Base-by-base conservation (phyloP, 2,329 filamentous ascomycete species). In the Pseudocercospora pini-densiflorae region DNA sequence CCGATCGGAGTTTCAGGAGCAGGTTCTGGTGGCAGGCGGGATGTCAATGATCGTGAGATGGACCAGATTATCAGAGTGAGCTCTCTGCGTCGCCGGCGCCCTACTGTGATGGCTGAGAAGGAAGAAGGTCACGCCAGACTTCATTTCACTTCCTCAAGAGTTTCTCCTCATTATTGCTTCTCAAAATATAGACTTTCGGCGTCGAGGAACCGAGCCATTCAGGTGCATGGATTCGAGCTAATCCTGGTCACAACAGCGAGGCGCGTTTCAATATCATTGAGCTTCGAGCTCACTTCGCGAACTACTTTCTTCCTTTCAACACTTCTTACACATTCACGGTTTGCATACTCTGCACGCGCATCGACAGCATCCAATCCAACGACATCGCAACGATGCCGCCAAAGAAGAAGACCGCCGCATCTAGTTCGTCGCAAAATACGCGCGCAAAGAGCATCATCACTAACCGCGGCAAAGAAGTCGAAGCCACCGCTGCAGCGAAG, bases 401-500 rank as follows among this genome's bases (percentile, higher is more conserved):
- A 4, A 73, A 71, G 65, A 70, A 69, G 63, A 69, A 69, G 61
- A 53, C 54, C 45, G 45, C 60, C 21, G 55, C 43, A 10, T 33
- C 60, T 29, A 49, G 59, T 16, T 31, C 61, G 21, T 16, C 53
- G 49, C 23, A 19, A 23, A 60, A 54, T 19, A 36, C 27, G n/a
- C 59, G 63, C 23, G 57, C 70, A 12, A 45, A 67, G 2, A 67
- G 70, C 7, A 61, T 74, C 45, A 73, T 72, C 1, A 68, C 68
- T 24, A 68, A 70, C 40, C 40, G 40, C 59, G 71, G 74, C 40
- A 75, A 69, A 61, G 73, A 72, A 21, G 59, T 68, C 57, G 71
- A 73, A 31, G 70, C 72, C 9, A 76, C 75, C 21, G 75, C 76
- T 33, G 73, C 73, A 40, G 63, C 67, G 24, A 69, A 62, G 58